phyloP scores from a whole-genome alignment of 2,329 filamentous ascomycete genomes.

The Curvularia spicifera region DNA sequence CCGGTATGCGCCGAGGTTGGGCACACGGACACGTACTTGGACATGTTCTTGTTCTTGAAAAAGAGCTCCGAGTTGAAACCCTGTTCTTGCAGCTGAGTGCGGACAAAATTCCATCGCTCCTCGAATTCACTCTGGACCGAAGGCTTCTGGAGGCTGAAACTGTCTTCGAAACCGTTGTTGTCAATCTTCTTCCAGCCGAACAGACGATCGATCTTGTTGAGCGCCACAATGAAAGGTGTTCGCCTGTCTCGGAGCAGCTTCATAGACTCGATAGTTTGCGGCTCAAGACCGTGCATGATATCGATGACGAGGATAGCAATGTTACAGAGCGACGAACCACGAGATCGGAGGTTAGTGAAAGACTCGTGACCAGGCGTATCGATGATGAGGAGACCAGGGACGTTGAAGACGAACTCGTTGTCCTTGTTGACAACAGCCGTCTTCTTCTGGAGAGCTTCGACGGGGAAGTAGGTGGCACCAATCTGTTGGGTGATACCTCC shows the following conservation, averaged over 20 bases:
- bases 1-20: constrained; percentile 98
- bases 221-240: constrained; percentile 96
- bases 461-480: constrained; percentile 98
- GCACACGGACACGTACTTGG: constrained; percentile 90
- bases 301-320: constrained; percentile 99
- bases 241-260: constrained; percentile 87
- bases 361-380: constrained; percentile 99
- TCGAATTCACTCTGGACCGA: constrained; percentile 93
- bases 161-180: constrained; percentile 98
- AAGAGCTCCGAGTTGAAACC: constrained; percentile 97
- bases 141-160: constrained; percentile 86
- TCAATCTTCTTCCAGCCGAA: constrained; percentile 99
- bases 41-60: constrained; percentile 98
- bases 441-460: constrained; percentile 91
- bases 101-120: constrained; percentile 87
- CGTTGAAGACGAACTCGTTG: constrained; percentile 91
- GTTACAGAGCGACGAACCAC: constrained; percentile 98
- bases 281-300: constrained; percentile 99
- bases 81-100: constrained; percentile 92
- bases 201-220: constrained; percentile 99
- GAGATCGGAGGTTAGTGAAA: constrained; percentile 95
- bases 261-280: constrained; percentile 97
- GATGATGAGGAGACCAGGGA: constrained; percentile 94
- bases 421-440: constrained; percentile 92
- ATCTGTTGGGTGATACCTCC: constrained; percentile 99